These are phyloP conservation scores for Trametes elegans DNA, from an alignment of 768 basidiomycete species.

Conservation along the genomic window DNA sequence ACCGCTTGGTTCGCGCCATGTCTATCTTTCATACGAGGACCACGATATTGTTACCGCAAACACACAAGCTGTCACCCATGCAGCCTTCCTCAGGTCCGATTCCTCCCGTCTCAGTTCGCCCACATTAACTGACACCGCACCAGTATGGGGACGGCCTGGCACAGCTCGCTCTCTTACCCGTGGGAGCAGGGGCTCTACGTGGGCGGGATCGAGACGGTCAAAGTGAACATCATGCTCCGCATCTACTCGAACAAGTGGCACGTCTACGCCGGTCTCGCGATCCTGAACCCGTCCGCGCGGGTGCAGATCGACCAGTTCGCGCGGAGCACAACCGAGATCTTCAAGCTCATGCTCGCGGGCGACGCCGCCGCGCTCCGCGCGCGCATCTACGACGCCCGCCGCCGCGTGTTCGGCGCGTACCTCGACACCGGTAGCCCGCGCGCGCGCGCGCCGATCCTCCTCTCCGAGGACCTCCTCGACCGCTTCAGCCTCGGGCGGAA, in stretches of 20 bases:
- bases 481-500: conserved; percentile 76
- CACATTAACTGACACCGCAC: not conserved
- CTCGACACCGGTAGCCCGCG: conserved; percentile 18
- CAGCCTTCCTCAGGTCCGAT: conserved; percentile 86
- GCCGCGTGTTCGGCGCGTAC: conserved; percentile 65
- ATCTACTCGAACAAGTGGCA: conserved; percentile 99
- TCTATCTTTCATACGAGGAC: conserved; percentile 93
- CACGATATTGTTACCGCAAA: conserved; percentile 97
- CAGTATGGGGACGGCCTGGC: conserved; percentile 99
- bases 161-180: conserved; percentile 70
- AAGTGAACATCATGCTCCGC: conserved; percentile 93
- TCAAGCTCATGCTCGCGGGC: conserved; percentile 87
- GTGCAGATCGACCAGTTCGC: conserved; percentile 92
- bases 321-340: conserved; percentile 79
- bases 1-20: conserved; percentile 80
- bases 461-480: conserved; percentile 84
- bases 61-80: conserved; percentile 97
- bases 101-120: not conserved
- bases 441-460: conserved; percentile 62
- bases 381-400: conserved; percentile 71
- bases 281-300: conserved; percentile 89
- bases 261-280: conserved; percentile 98
- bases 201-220: conserved; percentile 96
- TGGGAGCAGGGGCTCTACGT: conserved; percentile 97
- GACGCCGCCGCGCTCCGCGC: conserved; percentile 55